phyloP scores from a whole-genome alignment of 129 eudicot species.

The sunflower (Helianthus annuus) region DNA sequence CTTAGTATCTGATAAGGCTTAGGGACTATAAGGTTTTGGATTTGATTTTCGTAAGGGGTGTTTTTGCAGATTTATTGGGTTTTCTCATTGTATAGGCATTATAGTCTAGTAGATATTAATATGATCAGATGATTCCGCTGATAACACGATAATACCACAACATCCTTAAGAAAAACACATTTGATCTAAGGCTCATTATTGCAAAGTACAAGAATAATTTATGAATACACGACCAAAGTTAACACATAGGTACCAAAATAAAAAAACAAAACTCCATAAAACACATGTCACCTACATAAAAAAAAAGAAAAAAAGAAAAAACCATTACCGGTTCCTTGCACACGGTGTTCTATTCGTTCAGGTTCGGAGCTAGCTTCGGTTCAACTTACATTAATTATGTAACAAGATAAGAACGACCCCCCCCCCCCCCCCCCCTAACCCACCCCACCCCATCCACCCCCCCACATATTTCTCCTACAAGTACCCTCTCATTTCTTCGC shows the following conservation, averaged over 20 bases:
- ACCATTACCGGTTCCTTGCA: conserved; percentile 65
- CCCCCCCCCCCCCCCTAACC: conserved; percentile 20
- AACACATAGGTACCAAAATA: background rate
- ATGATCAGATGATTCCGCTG: no score
- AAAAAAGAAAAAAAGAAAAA: conserved; percentile 40
- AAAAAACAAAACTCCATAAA: background rate
- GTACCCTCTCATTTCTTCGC: conserved; percentile 49
- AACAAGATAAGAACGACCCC: conserved; percentile 75
- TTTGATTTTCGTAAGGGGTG: no score
- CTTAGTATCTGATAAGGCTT: no score
- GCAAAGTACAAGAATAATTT: no score
- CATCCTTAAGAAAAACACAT: no score
- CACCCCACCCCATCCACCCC: conserved; percentile 28
- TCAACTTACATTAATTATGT: conserved; percentile 32
- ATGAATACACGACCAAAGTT: background rate
- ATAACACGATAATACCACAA: no score
- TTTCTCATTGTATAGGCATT: no score
- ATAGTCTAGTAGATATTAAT: no score
- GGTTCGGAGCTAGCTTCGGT: conserved; percentile 46
- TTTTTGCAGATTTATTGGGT: no score
- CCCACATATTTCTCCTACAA: conserved; percentile 29
- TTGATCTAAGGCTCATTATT: no score
- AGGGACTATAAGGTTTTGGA: no score
- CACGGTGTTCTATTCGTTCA: conserved; percentile 55
- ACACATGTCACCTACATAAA: conserved; percentile 8